Evolutionary conservation across 495 filamentous ascomycete species (phyloP).

Genomic region (Melanomma pulvis-pyrius): DNA sequence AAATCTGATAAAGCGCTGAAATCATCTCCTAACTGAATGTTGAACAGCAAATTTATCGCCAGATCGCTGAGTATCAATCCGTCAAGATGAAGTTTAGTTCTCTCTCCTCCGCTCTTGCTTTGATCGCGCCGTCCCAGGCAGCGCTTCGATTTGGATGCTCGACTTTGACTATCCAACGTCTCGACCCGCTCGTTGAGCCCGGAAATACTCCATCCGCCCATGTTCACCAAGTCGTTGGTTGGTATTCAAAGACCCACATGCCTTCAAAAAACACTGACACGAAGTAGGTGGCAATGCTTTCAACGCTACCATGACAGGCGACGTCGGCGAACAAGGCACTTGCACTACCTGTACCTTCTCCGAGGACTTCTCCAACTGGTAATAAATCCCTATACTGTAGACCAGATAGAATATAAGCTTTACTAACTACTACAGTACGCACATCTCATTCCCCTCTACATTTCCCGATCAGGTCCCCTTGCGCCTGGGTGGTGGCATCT

Average conservation of each 20-base stretch:
- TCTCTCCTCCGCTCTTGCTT: constrained; percentile 25
- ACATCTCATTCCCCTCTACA: not conserved
- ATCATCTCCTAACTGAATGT: not conserved
- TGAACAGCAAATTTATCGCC: not conserved
- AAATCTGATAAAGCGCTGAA: not conserved
- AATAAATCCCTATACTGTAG: not conserved
- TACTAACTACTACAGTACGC: not conserved
- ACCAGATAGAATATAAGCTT: not conserved
- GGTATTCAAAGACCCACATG: constrained; percentile 44
- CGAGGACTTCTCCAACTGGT: constrained; percentile 50
- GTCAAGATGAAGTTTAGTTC: constrained; percentile 52
- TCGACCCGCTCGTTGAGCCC: constrained; percentile 52
- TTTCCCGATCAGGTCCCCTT: too few species aligned
- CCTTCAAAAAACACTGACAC: too few species aligned
- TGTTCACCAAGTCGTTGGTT: constrained; percentile 52
- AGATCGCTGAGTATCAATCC: not conserved
- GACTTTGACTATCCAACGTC: constrained; percentile 51
- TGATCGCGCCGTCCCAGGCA: constrained; percentile 49
- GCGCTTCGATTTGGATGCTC: constrained; percentile 55
- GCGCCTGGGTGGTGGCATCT: too few species aligned
- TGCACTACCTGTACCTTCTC: constrained; percentile 44
- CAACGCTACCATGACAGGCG: constrained; percentile 8
- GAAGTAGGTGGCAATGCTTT: constrained; percentile 39
- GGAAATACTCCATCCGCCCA: constrained; percentile 49
- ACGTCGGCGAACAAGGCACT: constrained; percentile 42